Conservation (phyloP, 2,329 filamentous ascomycete species). For the Pseudogymnoascus sp. region DNA sequence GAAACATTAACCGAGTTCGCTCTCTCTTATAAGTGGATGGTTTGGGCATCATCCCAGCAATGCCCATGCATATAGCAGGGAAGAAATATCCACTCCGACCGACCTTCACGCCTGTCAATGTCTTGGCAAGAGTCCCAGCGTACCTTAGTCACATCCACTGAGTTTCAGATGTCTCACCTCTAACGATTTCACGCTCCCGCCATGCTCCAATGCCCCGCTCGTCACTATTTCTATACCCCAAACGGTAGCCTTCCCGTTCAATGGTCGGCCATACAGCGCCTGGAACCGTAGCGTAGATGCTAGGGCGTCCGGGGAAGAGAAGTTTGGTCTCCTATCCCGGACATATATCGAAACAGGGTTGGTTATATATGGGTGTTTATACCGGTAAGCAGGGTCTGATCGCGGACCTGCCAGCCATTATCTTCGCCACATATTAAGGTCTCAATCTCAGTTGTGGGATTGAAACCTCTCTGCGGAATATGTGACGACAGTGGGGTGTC, state of each 20-base stretch:
- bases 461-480: slow-evolving; percentile 4
- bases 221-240: background rate
- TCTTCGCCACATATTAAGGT: slow-evolving; percentile 8
- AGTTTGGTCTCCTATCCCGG: background rate
- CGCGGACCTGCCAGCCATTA: slow-evolving; percentile 2
- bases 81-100: background rate
- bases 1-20: background rate
- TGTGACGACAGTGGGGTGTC: slow-evolving; percentile 8
- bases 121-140: slow-evolving; percentile 2
- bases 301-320: slow-evolving; percentile 8
- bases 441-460: slow-evolving; percentile 4
- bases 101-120: background rate
- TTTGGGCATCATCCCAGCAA: background rate
- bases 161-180: slow-evolving; percentile 12
- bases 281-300: background rate
- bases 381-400: slow-evolving; percentile 8
- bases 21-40: background rate
- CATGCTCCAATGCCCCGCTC: background rate
- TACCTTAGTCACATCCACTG: slow-evolving; percentile 8
- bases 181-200: slow-evolving; percentile 18
- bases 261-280: background rate
- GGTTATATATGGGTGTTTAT: slow-evolving; percentile 5
- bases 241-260: background rate
- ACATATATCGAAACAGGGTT: background rate
- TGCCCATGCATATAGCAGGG: background rate